These are phyloP conservation scores for Fusarium pseudocircinatum DNA, from an alignment of 2,329 filamentous ascomycete genomes.

Conservation along the genomic window DNA sequence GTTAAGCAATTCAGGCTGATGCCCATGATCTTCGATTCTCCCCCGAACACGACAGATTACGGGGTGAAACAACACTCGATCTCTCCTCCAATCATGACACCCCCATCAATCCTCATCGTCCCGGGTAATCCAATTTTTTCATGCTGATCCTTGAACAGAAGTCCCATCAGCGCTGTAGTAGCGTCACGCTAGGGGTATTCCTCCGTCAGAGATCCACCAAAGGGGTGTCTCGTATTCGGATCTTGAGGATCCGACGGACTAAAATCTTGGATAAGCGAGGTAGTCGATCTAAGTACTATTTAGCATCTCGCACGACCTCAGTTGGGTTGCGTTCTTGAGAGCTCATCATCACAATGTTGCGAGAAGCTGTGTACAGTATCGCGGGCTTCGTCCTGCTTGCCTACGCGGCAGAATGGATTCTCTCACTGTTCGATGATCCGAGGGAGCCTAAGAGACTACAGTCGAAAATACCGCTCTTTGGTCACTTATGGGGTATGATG, in stretches of 20 bases:
- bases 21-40: neutral
- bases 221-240: slow-evolving; percentile 21
- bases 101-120: neutral
- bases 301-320: neutral
- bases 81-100: neutral
- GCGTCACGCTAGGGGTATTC: neutral
- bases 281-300: neutral
- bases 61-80: neutral
- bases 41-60: neutral
- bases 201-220: neutral
- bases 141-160: neutral
- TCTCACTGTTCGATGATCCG: slow-evolving; percentile 31
- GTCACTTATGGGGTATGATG: slow-evolving; percentile 31
- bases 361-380: slow-evolving; percentile 17
- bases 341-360: slow-evolving; percentile 20
- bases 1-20: neutral
- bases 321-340: accelerated
- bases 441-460: slow-evolving; percentile 28
- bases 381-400: slow-evolving; percentile 20
- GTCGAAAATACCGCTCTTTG: slow-evolving; percentile 29
- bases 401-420: slow-evolving; percentile 26
- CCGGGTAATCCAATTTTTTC: neutral
- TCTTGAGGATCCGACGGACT: neutral
- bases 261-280: neutral
- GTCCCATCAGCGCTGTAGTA: neutral